Conservation (phyloP, 2,329 filamentous ascomycete genomes). For the Sclerotinia minor region DNA sequence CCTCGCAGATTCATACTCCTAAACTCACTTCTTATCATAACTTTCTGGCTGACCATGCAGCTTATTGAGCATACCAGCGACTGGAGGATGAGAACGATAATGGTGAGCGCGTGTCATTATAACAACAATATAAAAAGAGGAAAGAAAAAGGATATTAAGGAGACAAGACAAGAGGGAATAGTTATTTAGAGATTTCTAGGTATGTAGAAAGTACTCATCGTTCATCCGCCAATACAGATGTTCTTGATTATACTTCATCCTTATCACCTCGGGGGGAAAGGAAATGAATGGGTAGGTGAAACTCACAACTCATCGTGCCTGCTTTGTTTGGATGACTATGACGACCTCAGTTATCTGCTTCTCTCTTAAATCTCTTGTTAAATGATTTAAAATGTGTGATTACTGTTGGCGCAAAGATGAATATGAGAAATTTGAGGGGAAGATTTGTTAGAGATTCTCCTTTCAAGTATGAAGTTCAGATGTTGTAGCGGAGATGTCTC, state of each 20-base stretch:
- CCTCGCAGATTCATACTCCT: constrained; percentile 6
- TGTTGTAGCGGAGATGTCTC: constrained; percentile 23
- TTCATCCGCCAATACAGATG: constrained; percentile 13
- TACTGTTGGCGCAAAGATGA: neutral
- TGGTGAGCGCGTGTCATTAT: constrained; percentile 23
- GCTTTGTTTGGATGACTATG: constrained; percentile 25
- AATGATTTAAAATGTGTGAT: neutral
- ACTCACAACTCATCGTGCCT: constrained; percentile 43
- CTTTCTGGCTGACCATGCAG: constrained; percentile 95
- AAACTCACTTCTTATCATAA: constrained; percentile 91
- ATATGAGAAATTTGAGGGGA: neutral
- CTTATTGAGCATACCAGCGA: constrained; percentile 89
- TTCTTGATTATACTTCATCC: constrained; percentile 4
- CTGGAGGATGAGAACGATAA: constrained; percentile 47
- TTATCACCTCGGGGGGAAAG: constrained; percentile 7
- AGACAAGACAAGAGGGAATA: neutral
- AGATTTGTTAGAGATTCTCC: constrained; percentile 13
- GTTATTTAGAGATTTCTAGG: neutral
- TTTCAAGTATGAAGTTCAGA: constrained; percentile 18
- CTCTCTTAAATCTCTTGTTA: neutral
- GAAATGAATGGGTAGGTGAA: constrained; percentile 28
- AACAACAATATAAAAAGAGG: constrained; percentile 21
- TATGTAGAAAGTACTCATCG: constrained; percentile 1
- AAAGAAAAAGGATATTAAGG: neutral
- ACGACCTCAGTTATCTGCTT: constrained; percentile 25